Evolutionary conservation across 345 rosid species (phyloP), one percentile per base, ranked within the genome.

Genomic region (Pugionium dolabratum): DNA sequence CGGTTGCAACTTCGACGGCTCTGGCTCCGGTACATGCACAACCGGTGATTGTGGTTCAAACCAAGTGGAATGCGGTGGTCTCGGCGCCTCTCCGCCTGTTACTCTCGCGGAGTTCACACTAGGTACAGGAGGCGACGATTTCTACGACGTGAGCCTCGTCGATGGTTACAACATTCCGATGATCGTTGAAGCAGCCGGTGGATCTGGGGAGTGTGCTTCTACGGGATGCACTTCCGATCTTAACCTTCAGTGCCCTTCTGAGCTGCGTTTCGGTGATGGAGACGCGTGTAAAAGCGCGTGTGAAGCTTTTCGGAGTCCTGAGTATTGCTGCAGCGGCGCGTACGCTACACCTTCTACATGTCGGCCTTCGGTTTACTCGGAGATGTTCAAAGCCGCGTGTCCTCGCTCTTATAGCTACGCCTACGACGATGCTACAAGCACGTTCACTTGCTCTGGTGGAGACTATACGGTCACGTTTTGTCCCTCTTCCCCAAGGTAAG

Each of bases 281-380:
- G 78, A 75, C 57, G 99, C 91, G 43, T 90, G 97, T 70, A 90
- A 83, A 69, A 90, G 97, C 81, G 99, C 99, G 69, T 90, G 99
- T 51, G 86, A 81, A 64, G 99, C 95, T 3, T 94, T 94, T 59
- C 82, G 95, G 63, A 85, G 90, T 53, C 92, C 97, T 0, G 95
- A 94, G 82, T 94, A 88, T 46, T 94, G 99, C 53, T 94, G 99
- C 31, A 94, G 97, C 31, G 97, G 99, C 78, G 96, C 89, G 86
- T 94, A 81, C 61, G 83, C 80, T 35, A 83, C 96, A 34, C 97
- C 97, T 6, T 76, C 80, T 11, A 85, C 96, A 39, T 94, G 99
- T 58, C 69, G 76, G 49, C 99, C 99, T 18, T 84, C 99, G 1
- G 86, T 88, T 6, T 94, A 94, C 71, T 94, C 99, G 36, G 64